Percentiles rank a stretch among this genome's conserved stretches.
These are phyloP conservation scores for Phytopythium vexans DNA, from an alignment of 352 stramenopile species.

Conservation along the genomic window DNA sequence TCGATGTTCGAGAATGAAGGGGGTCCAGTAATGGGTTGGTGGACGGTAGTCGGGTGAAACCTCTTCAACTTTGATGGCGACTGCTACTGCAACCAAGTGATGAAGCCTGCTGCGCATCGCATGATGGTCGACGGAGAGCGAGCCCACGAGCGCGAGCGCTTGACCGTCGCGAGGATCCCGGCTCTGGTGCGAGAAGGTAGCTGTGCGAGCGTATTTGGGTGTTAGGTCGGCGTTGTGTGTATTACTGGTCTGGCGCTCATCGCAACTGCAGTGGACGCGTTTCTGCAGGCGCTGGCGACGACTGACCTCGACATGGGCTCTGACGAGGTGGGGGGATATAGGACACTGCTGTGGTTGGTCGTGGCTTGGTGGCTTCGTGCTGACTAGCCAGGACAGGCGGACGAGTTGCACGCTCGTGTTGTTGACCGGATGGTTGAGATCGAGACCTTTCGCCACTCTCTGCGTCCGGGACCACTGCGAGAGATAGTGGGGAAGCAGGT, in stretches of 20 bases:
- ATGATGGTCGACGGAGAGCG: not conserved
- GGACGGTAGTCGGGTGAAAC: no score
- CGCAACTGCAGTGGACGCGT: slow-evolving; percentile 15
- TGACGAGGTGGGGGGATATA: slow-evolving; percentile 7
- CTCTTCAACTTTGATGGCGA: no score
- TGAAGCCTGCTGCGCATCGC: no score
- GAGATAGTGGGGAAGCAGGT: slow-evolving; percentile 50
- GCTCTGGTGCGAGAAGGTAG: slow-evolving; percentile 44
- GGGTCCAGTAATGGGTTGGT: no score
- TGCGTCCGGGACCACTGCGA: slow-evolving; percentile 39
- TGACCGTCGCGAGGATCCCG: slow-evolving; percentile 38
- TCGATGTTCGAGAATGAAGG: no score
- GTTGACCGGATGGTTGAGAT: slow-evolving; percentile 37
- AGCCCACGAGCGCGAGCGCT: slow-evolving; percentile 1
- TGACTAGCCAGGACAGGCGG: not conserved
- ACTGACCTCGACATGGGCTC: slow-evolving; percentile 4
- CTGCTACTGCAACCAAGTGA: no score
- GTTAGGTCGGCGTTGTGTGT: no score
- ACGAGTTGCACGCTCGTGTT: slow-evolving; percentile 7
- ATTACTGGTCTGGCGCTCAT: not conserved
- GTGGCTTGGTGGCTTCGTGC: not conserved
- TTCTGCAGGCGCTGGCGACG: slow-evolving; percentile 18
- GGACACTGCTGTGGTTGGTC: not conserved
- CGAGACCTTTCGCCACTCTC: slow-evolving; percentile 33
- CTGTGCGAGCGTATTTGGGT: not conserved